These are phyloP conservation scores for Aristolochia fimbriata DNA, from an alignment of 164 flowering plant species.

Conservation along the genomic window DNA sequence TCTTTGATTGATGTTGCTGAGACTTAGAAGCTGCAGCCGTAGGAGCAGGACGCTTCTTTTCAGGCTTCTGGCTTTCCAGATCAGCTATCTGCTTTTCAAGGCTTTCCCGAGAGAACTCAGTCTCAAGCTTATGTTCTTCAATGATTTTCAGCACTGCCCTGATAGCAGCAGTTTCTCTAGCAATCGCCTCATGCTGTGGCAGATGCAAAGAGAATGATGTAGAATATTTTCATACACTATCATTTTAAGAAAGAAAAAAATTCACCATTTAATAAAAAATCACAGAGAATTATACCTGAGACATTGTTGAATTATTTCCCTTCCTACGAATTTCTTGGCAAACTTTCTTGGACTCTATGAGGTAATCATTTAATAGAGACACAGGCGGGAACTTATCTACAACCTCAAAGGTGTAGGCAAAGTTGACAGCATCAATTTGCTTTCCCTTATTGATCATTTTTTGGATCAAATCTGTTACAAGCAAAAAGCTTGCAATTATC, in stretches of 20 bases:
- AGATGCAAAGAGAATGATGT: not conserved
- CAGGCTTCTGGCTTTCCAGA: conserved; percentile 39
- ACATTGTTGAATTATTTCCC: conserved; percentile 23
- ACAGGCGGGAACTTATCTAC: conserved; percentile 60
- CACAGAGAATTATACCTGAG: conserved; percentile 25
- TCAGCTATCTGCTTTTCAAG: conserved; percentile 36
- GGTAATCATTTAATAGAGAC: conserved; percentile 34
- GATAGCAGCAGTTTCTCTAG: conserved; percentile 36
- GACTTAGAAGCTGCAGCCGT: conserved; percentile 6
- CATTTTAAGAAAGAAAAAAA: too few relatives aligned
- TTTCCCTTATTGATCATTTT: conserved; percentile 40
- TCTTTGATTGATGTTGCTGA: conserved; percentile 20
- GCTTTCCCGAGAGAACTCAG: conserved; percentile 28
- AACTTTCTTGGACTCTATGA: conserved; percentile 31
- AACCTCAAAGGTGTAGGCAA: conserved; percentile 42
- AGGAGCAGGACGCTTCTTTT: conserved; percentile 32
- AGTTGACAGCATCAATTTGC: conserved; percentile 49
- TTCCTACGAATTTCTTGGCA: conserved; percentile 25
- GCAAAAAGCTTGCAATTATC: conserved; percentile 1
- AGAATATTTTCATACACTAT: too few relatives aligned
- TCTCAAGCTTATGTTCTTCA: conserved; percentile 49
- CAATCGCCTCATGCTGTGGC: conserved; percentile 48
- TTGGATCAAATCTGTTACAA: conserved; percentile 41
- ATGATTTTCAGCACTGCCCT: conserved; percentile 38
- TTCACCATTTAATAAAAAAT: not conserved